Base-by-base conservation (phyloP, 2,329 filamentous ascomycete genomes). In the Aschersonia sp. region DNA sequence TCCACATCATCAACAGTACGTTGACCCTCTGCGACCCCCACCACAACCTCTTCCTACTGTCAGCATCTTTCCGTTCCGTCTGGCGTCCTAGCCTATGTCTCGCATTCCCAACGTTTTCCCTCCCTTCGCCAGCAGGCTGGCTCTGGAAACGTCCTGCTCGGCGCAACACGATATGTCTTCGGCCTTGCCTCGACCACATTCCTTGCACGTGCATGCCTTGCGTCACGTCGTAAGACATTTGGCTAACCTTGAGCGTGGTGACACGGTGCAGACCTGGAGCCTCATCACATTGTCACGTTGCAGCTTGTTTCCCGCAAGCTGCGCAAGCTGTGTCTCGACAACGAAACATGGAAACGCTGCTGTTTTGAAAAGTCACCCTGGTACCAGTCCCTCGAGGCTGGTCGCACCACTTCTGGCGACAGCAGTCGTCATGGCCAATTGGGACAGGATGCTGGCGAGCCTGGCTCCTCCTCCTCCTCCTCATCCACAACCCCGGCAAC, bases 301-400 rank as follows among this genome's bases (percentile, higher is more conserved):
- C 86, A 89, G 63, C 72, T 76, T 22, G 78, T 87, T 10, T 90
- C 79, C 30, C 78, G 71, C 52, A 73, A 71, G 43, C 76, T 90
- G 50, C 73, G 81, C 31, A 63, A 68, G 32, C 69, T 92, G 42
- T 82, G 78, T 40, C 80, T 87, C 49, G 87, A 94, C 59, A 76
- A 84, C 56, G 75, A 71, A 40, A 68, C 90, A 37, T 96, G 89
- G 89, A 83, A 83, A 52, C 66, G 73, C 4, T 72, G 81, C 58
- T 89, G 84, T 61, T 87, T 92, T 60, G 72, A 81, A 37, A 69
- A 79, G 49, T 90, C 86, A 12, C 61, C 71, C 35, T 82, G 81
- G 60, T 76, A 83, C 56, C 72, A 78, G 33, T 67, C 70, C n/a
- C 8, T 58, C 49, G 35, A 49, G 50, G 31, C 63, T 22, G 58